Conservation (phyloP, 495 filamentous ascomycete genomes). For the Thermothielavioides terrestris region DNA sequence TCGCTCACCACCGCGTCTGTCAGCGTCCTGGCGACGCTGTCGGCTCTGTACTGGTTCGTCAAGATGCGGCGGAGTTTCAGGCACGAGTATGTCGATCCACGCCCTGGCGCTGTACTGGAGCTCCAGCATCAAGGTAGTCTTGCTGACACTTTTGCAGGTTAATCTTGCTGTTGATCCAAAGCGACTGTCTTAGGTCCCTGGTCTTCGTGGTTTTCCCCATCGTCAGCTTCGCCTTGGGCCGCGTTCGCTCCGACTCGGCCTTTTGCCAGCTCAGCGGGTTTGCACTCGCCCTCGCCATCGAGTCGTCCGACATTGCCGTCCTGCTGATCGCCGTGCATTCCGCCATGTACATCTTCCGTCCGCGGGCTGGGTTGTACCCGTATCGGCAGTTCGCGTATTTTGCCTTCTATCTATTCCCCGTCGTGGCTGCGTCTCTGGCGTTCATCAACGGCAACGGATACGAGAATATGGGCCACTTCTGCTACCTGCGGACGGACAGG, state of each 20-base stretch:
- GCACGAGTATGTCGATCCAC: too few species aligned
- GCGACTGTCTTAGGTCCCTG: slow-evolving; percentile 57
- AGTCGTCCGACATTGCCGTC: slow-evolving; percentile 60
- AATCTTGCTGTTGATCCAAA: slow-evolving; percentile 61
- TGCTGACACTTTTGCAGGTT: slow-evolving; percentile 38
- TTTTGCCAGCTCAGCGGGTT: slow-evolving; percentile 66
- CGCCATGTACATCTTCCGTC: slow-evolving; percentile 56
- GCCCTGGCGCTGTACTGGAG: too few species aligned
- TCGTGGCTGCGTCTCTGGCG: slow-evolving; percentile 51
- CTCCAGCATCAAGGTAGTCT: slow-evolving; percentile 17
- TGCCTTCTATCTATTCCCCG: slow-evolving; percentile 48
- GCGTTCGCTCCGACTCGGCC: slow-evolving; percentile 38
- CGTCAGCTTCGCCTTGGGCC: slow-evolving; percentile 39
- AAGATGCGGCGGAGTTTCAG: slow-evolving; percentile 66
- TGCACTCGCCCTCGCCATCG: slow-evolving; percentile 52
- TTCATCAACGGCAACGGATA: slow-evolving; percentile 53
- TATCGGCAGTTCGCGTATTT: slow-evolving; percentile 50
- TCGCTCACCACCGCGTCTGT: slow-evolving; percentile 34
- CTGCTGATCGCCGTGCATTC: slow-evolving; percentile 65
- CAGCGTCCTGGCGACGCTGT: slow-evolving; percentile 44
- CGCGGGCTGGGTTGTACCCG: slow-evolving; percentile 55
- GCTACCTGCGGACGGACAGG: slow-evolving; percentile 55
- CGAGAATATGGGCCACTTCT: slow-evolving; percentile 53
- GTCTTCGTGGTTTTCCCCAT: slow-evolving; percentile 58
- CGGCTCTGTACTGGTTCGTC: slow-evolving; percentile 61